These are phyloP conservation scores for Cydonia oblonga DNA, from an alignment of 331 rosid genomes.

Conservation along the genomic window DNA sequence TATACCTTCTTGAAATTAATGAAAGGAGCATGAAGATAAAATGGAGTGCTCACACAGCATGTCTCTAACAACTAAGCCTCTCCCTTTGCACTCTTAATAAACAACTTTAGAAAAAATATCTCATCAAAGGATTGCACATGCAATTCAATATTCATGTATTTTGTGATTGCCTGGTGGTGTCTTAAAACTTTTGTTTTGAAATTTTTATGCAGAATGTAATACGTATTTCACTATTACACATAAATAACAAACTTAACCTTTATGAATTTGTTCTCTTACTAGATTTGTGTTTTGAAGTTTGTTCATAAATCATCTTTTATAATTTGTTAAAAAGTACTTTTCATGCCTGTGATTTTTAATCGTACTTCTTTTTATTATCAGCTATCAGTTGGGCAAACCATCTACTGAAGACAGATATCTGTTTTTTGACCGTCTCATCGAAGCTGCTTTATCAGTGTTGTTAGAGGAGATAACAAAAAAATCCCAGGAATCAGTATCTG, in stretches of 20 bases:
- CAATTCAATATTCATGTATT: background rate
- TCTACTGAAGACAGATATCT: conserved; percentile 55
- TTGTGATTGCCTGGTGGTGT: background rate
- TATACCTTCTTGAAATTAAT: background rate
- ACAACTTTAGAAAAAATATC: background rate
- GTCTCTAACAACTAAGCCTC: background rate
- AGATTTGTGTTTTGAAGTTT: background rate
- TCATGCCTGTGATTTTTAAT: conserved; percentile 2
- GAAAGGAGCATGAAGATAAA: background rate
- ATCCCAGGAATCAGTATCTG: conserved; percentile 30
- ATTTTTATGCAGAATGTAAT: background rate
- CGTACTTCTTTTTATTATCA: conserved; percentile 21
- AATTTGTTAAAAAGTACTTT: background rate
- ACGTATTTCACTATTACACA: background rate
- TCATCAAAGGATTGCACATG: background rate
- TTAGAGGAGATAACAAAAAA: conserved; percentile 46
- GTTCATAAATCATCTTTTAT: background rate
- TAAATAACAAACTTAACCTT: background rate
- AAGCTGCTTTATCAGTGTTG: conserved; percentile 72
- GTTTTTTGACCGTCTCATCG: conserved; percentile 60
- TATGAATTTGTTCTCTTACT: background rate
- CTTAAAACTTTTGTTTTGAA: background rate
- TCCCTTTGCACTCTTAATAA: background rate
- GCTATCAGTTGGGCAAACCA: conserved; percentile 60
- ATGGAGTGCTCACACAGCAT: background rate